Evolutionary conservation across 306 rosid genomes (phyloP), one percentile per base, ranked within the genome.

Genomic region (Astragalus membranaceus): DNA sequence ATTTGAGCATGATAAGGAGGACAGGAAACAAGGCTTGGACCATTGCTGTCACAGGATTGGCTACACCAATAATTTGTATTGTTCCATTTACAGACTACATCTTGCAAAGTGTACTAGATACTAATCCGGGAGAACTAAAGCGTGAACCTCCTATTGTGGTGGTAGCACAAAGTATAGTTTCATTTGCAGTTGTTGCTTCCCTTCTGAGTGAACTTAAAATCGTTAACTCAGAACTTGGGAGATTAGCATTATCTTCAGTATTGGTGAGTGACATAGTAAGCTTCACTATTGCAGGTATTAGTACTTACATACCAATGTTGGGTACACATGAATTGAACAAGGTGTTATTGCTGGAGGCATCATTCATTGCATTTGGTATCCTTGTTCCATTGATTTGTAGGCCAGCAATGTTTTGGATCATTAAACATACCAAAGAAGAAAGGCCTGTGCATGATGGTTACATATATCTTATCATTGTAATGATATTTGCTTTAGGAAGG

Each of bases 341-440:
- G 32, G 5, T 0, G 48, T 3, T 17, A 10, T 10, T 2, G 5
- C 0, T 5, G 3, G 14, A 8, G 13, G 0, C 5, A 0, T 0
- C 33, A 36, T 7, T 59, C 63, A 0, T 74, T 20, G 69, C 30
- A 8, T 56, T 64, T 1, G 2, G 13, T 8, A 4, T 72, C 26
- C 0, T 68, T 0, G 36, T 77, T 20, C 77, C 82, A 0, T 55
- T 75, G 9, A 2, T 75, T 15, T 20, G 61, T 42, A 70, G 87
- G 44, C 92, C 92, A 0, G 14, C 47, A 8, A 75, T 84, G 89
- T 35, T 69, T 15, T 82, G 83, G 89, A 44, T 87, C 10, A 48
- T 87, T 2, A 80, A 41, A 64, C 67, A 66, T 1, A 87, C 86
- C 6, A 79, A 85, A 7, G 87, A 84, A 59, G 88, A 83, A 39